A percentile compares a stretch with the other conserved stretches of the same genome.
phyloP scores from a whole-genome alignment of 306 rosid genomes.

The Vigna angularis region DNA sequence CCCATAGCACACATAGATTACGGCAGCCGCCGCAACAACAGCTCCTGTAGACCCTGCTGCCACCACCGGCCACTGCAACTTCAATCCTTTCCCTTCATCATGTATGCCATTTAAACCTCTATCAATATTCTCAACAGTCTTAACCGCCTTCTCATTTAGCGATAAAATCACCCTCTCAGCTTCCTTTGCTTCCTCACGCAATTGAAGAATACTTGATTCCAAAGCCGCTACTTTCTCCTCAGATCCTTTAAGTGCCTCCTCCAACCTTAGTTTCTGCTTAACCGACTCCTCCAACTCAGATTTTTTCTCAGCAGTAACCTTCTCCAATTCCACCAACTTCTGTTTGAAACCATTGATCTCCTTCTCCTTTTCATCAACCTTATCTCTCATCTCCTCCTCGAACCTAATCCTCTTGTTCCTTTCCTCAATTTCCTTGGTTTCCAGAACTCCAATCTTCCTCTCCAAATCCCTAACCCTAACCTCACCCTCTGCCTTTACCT shows the following conservation, averaged over 20 bases:
- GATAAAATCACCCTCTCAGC: constrained; percentile 55
- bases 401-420: constrained; percentile 76
- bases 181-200: constrained; percentile 66
- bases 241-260: constrained; percentile 51
- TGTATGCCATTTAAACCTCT: constrained; percentile 54
- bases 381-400: constrained; percentile 85
- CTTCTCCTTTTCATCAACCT: constrained; percentile 66
- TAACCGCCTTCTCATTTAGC: constrained; percentile 63
- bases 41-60: constrained; percentile 79
- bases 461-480: constrained; percentile 79
- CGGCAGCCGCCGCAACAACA: constrained; percentile 58
- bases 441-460: constrained; percentile 76
- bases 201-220: constrained; percentile 56
- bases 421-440: constrained; percentile 87
- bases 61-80: constrained; percentile 67
- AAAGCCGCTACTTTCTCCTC: constrained; percentile 56
- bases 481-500: constrained; percentile 59
- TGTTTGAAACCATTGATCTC: constrained; percentile 53
- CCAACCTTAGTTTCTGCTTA: constrained; percentile 55
- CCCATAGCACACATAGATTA: constrained; percentile 50
- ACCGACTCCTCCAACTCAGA: constrained; percentile 54
- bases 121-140: constrained; percentile 48
- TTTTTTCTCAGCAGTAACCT: constrained; percentile 37
- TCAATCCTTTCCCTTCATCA: constrained; percentile 51
- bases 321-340: constrained; percentile 61